Conservation (phyloP, 2,329 filamentous ascomycete genomes). For the Pyrenochaeta sp. region DNA sequence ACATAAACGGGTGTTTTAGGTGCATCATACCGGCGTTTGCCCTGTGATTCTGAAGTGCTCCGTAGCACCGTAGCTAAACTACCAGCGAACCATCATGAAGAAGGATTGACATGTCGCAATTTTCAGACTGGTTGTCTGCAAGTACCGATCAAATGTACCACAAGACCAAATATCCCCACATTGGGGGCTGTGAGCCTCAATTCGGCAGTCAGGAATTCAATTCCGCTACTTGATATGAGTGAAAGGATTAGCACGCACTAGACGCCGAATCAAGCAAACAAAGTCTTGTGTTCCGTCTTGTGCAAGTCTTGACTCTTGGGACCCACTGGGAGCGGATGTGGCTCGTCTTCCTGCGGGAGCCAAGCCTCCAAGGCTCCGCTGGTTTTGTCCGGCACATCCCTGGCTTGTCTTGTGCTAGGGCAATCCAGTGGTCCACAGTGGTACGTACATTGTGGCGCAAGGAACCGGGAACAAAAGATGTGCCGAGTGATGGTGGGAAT, state of each 20-base stretch:
- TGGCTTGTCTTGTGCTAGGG: background rate
- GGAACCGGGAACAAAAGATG: background rate
- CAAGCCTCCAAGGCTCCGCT: slow-evolving; percentile 22
- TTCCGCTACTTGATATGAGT: background rate
- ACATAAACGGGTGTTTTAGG: no score
- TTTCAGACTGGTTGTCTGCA: background rate
- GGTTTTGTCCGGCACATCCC: slow-evolving; percentile 18
- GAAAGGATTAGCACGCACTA: slow-evolving; percentile 3
- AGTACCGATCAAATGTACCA: background rate
- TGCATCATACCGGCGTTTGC: no score
- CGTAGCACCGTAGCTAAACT: no score
- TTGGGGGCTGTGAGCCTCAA: background rate
- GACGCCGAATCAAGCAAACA: slow-evolving; percentile 23
- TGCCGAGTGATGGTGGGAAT: background rate
- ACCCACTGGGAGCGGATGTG: slow-evolving; percentile 9
- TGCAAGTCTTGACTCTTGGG: slow-evolving; percentile 16
- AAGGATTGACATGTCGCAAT: no score
- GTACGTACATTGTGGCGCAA: slow-evolving; percentile 10
- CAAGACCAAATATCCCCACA: background rate
- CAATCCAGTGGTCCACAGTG: background rate
- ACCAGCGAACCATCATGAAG: no score
- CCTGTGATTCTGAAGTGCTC: no score
- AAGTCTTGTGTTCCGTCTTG: slow-evolving; percentile 14
- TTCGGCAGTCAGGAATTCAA: background rate
- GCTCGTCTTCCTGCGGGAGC: slow-evolving; percentile 16